Percentiles rank a stretch among this genome's conserved stretches.
These are phyloP conservation scores for Arthroderma sp. DNA, from an alignment of 2,329 filamentous ascomycete genomes.

Conservation along the genomic window DNA sequence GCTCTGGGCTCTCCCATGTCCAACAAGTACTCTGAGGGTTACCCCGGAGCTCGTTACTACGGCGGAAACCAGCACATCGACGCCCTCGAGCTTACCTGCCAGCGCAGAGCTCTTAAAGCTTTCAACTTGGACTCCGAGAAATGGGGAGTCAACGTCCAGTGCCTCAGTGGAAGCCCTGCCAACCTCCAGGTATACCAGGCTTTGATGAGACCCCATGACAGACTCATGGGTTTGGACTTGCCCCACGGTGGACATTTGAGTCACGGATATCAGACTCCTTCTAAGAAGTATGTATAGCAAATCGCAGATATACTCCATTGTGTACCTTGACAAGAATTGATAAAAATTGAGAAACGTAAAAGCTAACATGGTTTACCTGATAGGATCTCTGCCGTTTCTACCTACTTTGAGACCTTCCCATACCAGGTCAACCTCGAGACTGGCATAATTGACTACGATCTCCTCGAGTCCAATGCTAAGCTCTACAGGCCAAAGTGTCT, in stretches of 20 bases:
- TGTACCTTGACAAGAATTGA: no score
- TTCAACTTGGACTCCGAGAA: conserved; percentile 77
- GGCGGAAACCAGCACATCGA: conserved; percentile 99
- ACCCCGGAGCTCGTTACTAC: conserved; percentile 96
- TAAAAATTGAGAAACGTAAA: background rate
- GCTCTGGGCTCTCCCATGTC: conserved; percentile 89
- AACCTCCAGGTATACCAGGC: conserved; percentile 98
- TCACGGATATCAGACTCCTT: conserved; percentile 92
- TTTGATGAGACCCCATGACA: conserved; percentile 80
- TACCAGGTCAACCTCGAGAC: conserved; percentile 86
- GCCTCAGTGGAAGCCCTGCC: conserved; percentile 80
- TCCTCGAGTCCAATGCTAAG: conserved; percentile 72
- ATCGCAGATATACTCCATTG: background rate
- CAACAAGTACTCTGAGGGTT: conserved; percentile 99
- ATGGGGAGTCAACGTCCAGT: conserved; percentile 99
- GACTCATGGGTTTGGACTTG: conserved; percentile 92
- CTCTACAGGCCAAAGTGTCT: conserved; percentile 93
- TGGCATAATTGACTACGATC: conserved; percentile 88
- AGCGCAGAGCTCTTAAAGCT: conserved; percentile 79
- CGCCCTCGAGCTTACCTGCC: conserved; percentile 87
- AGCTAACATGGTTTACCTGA: conserved; percentile 5
- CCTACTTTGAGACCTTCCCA: conserved; percentile 96
- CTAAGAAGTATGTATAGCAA: conserved; percentile 53
- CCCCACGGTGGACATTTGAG: conserved; percentile 93
- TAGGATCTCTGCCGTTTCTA: conserved; percentile 92